Evolutionary conservation across 768 basidiomycete genomes (phyloP), one percentile per base, ranked within the genome.

Genomic region (Macrolepiota dolichaula): DNA sequence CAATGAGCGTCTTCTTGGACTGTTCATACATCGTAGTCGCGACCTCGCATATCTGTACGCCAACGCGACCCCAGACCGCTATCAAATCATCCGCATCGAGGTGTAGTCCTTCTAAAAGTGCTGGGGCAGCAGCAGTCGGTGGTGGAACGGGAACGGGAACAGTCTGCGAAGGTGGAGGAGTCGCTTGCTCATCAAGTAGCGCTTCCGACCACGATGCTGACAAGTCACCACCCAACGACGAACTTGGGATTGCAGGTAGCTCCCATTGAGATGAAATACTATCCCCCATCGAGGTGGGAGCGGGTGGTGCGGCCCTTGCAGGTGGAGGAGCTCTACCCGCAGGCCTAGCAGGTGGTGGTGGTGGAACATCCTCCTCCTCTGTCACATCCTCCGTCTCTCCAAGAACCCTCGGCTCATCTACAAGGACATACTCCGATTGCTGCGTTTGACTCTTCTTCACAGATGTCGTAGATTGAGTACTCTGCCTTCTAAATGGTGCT

Each of bases 1-100:
- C 95, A 29, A 95, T 81, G 42, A 94, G 78, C 7, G 80, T 70
- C 72, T 84, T 88, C 75, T 89, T 94, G 40, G 91, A 92, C 65
- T 88, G 87, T 37, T 91, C 89, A 63, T 80, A 83, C 55, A 95
- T 70, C 42, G 77, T 73, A 15, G 82, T 81, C 1, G 94, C 93
- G 0, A 83, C 79, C 64, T 91, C 85, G 67, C 85, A 83, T 2
- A 96, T 80, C 60, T 85, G 85, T 3, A 86, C 83, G 11, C 95
- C 95, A 1, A 91, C 85, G 29, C 85, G 84, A 4, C 84, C 84
- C 83, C 89, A 89, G 4, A 92, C 72, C 1, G 79, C 76, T 64
- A 85, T 84, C 53, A 97, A 76, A 13, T 92, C 88, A 44, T 92
- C 91, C 0, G 83, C 61, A 36, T 82, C 75, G 47, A 84, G 67